A percentile compares a stretch with the other conserved stretches of the same genome.
Evolutionary conservation across 176 grass and related monocot species (phyloP).

Genomic region (Otatea glauca): DNA sequence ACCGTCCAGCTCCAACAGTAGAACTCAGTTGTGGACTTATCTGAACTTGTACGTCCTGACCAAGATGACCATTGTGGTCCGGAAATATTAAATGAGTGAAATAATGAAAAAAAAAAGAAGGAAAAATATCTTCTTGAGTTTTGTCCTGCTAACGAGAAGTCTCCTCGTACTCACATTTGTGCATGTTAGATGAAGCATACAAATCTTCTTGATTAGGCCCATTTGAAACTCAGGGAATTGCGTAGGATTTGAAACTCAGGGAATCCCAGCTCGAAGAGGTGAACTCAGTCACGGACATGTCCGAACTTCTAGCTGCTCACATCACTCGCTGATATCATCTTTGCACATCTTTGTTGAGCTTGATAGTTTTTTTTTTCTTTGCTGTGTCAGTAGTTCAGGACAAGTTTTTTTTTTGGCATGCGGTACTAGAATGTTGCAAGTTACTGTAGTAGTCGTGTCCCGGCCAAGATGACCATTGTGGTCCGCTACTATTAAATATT

Average conservation of each 20-base stretch:
- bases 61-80: background rate
- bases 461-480: background rate
- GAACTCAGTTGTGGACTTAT: background rate
- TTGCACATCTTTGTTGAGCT: background rate
- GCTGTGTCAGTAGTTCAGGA: too few relatives aligned
- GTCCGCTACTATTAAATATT: background rate
- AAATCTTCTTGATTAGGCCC: too few relatives aligned
- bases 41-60: background rate
- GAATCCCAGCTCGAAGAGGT: background rate
- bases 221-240: too few relatives aligned
- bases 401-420: too few relatives aligned
- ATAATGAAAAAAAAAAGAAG: background rate
- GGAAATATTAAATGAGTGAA: background rate
- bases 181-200: too few relatives aligned
- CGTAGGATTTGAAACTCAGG: too few relatives aligned
- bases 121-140: too few relatives aligned
- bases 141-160: too few relatives aligned
- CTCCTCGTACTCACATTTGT: too few relatives aligned
- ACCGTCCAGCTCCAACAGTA: background rate
- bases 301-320: background rate
- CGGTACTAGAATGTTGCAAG: too few relatives aligned
- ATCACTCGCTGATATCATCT: background rate
- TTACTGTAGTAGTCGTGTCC: too few relatives aligned
- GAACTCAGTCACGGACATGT: background rate
- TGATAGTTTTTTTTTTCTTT: too few relatives aligned